Base-by-base conservation (phyloP, 805 yeast genomes). In the Groenewaldozyma salmanticensis region DNA sequence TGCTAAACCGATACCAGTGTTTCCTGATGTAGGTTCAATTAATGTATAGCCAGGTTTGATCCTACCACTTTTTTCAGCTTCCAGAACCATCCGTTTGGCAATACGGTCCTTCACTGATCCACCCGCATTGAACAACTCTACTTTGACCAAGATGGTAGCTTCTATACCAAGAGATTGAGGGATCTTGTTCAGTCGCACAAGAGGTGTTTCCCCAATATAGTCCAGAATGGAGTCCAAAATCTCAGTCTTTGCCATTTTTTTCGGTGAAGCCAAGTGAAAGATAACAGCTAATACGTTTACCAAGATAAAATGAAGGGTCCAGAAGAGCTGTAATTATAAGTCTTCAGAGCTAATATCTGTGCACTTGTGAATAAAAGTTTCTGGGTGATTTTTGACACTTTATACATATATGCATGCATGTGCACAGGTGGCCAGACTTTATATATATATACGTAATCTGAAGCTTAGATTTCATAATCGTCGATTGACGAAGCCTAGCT, bases 101-200 rank as follows among this genome's bases (percentile, higher is more conserved):
- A 84, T 84, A 62, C 95, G 76, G 59, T 84, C 95, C 65, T 84
- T 84, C 59, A 84, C 85, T 35, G 92, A 81, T 20, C 95, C 95
- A 48, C 94, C 95, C 49, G 92, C 83, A 59, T 84, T 84, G 73
- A 84, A 84, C 42, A 77, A 70, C 59, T 84, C 95, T 38, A 80
- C 76, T 60, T 84, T 84, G 53, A 84, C 92, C 49, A 74, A 48
- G 19, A 63, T 45, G 5, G 59, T 52, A 27, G 92, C 87, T 60
- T 78, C 79, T 57, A 84, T 74, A 11, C 92, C 90, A 38, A 72
- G 62, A 13, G 80, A 72, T 58, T 81, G 80, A 11, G 94, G 95
- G 46, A 84, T 72, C 55, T 74, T 77, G 68, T 81, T 82, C 45
- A 84, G 65, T 58, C 70, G 73, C 47, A 84, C 79, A 56, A 84